Conservation (phyloP, 345 rosid genomes). For the Eucalyptus urophylla region DNA sequence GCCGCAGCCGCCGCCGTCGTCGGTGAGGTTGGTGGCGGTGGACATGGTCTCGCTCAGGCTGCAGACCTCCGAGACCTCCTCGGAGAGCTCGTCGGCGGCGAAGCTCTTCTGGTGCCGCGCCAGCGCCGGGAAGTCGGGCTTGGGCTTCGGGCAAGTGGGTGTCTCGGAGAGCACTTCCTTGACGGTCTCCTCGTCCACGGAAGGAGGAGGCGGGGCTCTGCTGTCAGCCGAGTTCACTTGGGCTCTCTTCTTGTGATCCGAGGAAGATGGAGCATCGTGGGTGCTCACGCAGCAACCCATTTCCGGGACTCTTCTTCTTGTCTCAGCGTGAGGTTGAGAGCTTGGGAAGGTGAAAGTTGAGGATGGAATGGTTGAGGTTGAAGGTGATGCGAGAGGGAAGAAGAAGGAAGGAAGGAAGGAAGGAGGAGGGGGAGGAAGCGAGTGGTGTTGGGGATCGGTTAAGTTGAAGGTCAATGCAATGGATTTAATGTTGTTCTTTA, state of each 20-base stretch:
- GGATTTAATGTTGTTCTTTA: neutral
- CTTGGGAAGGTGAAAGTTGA: neutral
- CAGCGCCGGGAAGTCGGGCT: neutral
- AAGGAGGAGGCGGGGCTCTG: slow-evolving; percentile 28
- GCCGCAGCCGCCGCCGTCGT: neutral
- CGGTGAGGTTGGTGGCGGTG: slow-evolving; percentile 16
- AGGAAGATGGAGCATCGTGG: neutral
- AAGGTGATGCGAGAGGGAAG: neutral
- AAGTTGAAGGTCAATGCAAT: neutral
- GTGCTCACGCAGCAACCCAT: slow-evolving; percentile 86
- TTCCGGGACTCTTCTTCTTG: neutral
- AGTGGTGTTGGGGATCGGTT: neutral
- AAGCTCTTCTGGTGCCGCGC: neutral
- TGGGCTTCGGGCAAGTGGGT: neutral
- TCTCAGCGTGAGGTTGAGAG: neutral
- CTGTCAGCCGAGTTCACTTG: neutral
- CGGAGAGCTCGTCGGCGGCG: slow-evolving; percentile 26
- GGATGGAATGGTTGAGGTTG: neutral
- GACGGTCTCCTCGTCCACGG: slow-evolving; percentile 55
- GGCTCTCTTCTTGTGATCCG: neutral
- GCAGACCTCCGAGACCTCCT: slow-evolving; percentile 48
- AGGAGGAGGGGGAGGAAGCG: neutral
- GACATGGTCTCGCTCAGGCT: slow-evolving; percentile 63
- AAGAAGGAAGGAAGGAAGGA: neutral
- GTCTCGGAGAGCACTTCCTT: slow-evolving; percentile 79